phyloP scores from a whole-genome alignment of 768 basidiomycete genomes.

The Panus rudis region DNA sequence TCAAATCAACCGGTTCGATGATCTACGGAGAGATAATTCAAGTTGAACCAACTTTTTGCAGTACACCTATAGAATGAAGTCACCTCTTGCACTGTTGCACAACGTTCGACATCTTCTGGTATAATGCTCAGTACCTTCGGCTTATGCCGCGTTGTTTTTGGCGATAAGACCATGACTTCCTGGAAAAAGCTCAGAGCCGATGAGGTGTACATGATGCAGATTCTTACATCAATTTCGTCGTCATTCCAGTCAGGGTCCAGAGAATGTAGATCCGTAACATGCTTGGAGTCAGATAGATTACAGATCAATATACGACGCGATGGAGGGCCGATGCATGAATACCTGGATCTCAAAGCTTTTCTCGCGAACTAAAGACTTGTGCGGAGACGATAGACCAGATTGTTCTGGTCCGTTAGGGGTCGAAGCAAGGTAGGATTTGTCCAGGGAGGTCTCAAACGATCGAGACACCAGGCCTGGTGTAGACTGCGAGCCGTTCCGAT shows the following conservation, averaged over 20 bases:
- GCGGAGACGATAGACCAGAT: not conserved
- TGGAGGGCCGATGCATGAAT: no score
- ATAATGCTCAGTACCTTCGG: constrained; percentile 17
- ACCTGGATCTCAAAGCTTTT: constrained; percentile 40
- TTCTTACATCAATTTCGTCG: constrained; percentile 40
- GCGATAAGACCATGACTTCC: constrained; percentile 44
- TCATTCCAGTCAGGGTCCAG: constrained; percentile 40
- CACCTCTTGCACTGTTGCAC: constrained; percentile 7
- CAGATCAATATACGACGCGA: not conserved
- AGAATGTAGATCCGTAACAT: constrained; percentile 34
- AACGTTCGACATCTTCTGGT: not conserved
- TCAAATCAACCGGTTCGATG: no score
- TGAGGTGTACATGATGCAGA: not conserved
- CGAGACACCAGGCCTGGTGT: no score
- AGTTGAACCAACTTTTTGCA: no score
- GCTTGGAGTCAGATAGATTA: constrained; percentile 20
- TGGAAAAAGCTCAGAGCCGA: no score
- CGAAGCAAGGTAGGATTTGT: no score
- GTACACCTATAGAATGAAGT: no score
- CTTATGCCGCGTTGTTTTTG: constrained; percentile 30
- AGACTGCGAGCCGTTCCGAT: no score
- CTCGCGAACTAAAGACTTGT: not conserved
- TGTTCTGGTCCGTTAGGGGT: no score
- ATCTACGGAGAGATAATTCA: no score
- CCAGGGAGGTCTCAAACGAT: no score